Evolutionary conservation across 305 asterid species (phyloP).

Genomic region (Solanum hybrid): DNA sequence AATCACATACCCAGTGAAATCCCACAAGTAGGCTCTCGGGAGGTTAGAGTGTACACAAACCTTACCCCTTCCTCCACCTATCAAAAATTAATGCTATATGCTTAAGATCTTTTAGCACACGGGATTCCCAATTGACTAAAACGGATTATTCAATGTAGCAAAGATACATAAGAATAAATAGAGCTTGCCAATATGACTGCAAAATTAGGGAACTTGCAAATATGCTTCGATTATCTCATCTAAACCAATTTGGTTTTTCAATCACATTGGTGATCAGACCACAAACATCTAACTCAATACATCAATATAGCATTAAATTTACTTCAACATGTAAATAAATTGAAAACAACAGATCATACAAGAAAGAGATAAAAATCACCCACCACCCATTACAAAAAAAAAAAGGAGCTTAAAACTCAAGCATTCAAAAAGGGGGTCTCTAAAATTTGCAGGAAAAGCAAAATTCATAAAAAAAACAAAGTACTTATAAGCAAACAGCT

Average conservation of each 20-base stretch:
- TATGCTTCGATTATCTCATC: neutral
- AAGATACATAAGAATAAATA: neutral
- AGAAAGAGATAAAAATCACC: neutral
- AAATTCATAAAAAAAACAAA: neutral
- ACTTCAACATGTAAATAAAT: neutral
- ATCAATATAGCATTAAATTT: neutral
- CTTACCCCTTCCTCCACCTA: neutral
- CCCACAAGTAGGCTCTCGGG: neutral
- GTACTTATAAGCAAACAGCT: neutral
- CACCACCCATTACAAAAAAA: neutral
- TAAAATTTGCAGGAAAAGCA: neutral
- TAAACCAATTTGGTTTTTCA: neutral
- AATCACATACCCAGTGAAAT: neutral
- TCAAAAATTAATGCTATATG: neutral
- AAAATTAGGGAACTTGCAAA: neutral
- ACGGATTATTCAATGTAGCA: neutral
- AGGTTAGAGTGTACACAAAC: neutral
- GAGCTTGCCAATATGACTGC: neutral
- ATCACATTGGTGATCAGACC: slow-evolving; percentile 5
- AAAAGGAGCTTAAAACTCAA: neutral
- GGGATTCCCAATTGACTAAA: neutral
- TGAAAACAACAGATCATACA: neutral
- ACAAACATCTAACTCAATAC: neutral
- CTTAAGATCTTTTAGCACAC: neutral
- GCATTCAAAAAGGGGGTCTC: neutral